Base-by-base conservation (phyloP, 768 basidiomycete species). In the Megacollybia marginata region DNA sequence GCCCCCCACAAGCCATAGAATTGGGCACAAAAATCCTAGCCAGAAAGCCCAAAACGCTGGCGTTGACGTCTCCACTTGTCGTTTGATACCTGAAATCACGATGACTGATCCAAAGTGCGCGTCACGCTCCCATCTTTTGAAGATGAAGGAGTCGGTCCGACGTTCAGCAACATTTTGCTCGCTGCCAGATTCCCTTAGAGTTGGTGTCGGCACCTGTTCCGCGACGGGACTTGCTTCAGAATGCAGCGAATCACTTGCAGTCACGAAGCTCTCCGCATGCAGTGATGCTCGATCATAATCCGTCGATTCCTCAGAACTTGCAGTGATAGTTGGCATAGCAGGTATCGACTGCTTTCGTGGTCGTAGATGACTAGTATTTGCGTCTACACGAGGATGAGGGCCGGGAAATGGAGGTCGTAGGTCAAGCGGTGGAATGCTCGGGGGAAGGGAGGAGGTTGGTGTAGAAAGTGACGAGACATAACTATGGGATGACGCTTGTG, bases 1-100 rank as follows among this genome's bases (percentile, higher is more conserved):
- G 4, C 86, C 86, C 0, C 85, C 86, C 12, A 88, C 70, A 42
- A 88, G 72, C 86, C 86, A 88, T 47, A 86, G 74, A 63, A 83
- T 78, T 0, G 86, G 86, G 43, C 75, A 82, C 44, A 86, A 50
- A 56, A 88, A 88, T 3, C 86, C 86, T 0, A 82, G 50, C 82
- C 83, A 88, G 65, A 88, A 88, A n/a, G 85, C 67, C 61, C 82
- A 74, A 57, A 75, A 73, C 2, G 77, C 69, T 0, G 78, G 74
- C 1, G 74, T 76, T 8, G 56, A 65, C 34, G 59, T 65, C 42
- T 47, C 64, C 55, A 10, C 58, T 55, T 42, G 74, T 69, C 13
- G 64, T 57, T 33, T 64, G 19, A 51, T 62, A 56, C 40, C 66
- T 57, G 69, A 66, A 9, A 52, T 66, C 36, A 61, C 62, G 20